phyloP scores from a whole-genome alignment of 1,284 basidiomycete species.

The Tilletia caries region DNA sequence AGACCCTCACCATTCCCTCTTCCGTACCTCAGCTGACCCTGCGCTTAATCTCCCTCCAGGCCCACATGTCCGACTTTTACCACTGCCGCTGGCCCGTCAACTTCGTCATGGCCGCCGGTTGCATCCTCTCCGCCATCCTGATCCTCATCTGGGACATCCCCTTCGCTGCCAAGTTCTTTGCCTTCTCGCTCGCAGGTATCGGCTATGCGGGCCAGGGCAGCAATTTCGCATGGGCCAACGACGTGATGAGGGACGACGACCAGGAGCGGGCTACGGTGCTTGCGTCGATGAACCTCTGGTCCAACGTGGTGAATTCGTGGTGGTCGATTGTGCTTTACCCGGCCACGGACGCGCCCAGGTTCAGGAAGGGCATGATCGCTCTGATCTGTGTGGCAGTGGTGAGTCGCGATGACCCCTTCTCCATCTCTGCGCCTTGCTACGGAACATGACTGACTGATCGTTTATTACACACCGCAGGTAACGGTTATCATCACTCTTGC shows the following conservation, averaged over 20 bases:
- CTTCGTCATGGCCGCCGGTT: slow-evolving; percentile 27
- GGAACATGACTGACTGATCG: too few species aligned
- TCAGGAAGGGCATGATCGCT: slow-evolving; percentile 39
- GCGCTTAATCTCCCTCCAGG: not conserved
- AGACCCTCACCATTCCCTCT: slow-evolving; percentile 26
- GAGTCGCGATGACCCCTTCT: too few species aligned
- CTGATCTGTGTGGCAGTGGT: slow-evolving; percentile 9
- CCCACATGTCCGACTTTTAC: not conserved
- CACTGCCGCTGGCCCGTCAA: slow-evolving; percentile 22
- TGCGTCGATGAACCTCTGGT: slow-evolving; percentile 34
- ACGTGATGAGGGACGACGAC: slow-evolving; percentile 36
- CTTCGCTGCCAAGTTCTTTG: slow-evolving; percentile 36
- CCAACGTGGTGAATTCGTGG: slow-evolving; percentile 40
- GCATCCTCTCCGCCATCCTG: slow-evolving; percentile 28
- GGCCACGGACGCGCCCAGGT: slow-evolving; percentile 37
- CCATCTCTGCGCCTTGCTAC: too few species aligned
- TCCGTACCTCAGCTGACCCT: slow-evolving; percentile 16
- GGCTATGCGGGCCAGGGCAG: slow-evolving; percentile 46
- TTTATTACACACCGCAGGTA: too few species aligned
- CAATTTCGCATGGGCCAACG: slow-evolving; percentile 52
- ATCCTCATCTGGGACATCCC: slow-evolving; percentile 39
- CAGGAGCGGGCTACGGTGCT: slow-evolving; percentile 43
- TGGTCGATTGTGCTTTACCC: slow-evolving; percentile 43
- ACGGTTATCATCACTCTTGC: too few species aligned
- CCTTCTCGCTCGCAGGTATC: slow-evolving; percentile 39